Evolutionary conservation across 768 basidiomycete genomes (phyloP), one percentile per base, ranked within the genome.

Genomic region (Auriscalpium orientale): DNA sequence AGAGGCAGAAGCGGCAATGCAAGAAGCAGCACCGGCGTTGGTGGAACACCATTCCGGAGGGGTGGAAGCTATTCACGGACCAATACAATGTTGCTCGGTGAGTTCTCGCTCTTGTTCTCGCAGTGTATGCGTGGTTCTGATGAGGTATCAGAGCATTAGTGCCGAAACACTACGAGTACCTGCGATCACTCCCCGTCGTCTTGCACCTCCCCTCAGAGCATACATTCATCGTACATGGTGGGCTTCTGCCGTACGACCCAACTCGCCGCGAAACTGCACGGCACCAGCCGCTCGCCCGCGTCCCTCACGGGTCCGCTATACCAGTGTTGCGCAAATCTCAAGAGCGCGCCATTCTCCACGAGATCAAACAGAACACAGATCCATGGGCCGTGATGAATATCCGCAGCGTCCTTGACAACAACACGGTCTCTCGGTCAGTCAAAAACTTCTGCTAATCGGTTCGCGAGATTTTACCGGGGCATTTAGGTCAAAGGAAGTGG

Each of bases 311-410:
- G 22, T 51, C 54, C 16, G 21, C 37, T 58, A 16, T 47, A 55
- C 33, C 63, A 22, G 51, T 64, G 34, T 67, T 85, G 54, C 80
- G 89, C 3, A 66, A 67, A 3, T 66, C 80, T 10, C 91, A 91
- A 65, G 93, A 95, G 64, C 65, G 76, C 3, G 77, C 81, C 0
- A 67, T 95, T 16, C 70, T 95, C 20, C 70, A 69, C 0, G 73
- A 86, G 18, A 73, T 95, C 16, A 81, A 87, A 3, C 88, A 89
- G 67, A 98, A 95, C 69, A 72, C 62, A 15, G 78, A 86, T 59
- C 87, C 91, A 0, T 95, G 85, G 85, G 82, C 80, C 2, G 62
- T 85, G 7, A 71, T 91, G 55, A 91, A 94, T 66, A 83, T 92
- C 66, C 79, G 91, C 28, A 70, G 71, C 60, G 64, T 80, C 21